These are phyloP conservation scores for Umbelopsis ramanniana DNA, from an alignment of 192 early-diverging fungal species.

Conservation along the genomic window DNA sequence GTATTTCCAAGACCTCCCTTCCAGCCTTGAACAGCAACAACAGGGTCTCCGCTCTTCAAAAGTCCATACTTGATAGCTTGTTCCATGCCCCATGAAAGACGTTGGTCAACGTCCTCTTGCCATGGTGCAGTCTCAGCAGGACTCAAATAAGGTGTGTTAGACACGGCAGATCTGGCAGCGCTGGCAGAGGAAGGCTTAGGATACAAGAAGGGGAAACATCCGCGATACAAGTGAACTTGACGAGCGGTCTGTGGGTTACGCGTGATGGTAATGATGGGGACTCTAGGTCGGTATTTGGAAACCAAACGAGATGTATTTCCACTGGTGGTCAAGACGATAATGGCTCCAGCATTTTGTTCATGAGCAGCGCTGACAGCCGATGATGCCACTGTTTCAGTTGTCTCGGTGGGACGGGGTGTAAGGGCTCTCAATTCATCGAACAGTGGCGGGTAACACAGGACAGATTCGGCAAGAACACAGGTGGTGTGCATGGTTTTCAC, in stretches of 20 bases:
- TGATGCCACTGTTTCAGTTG: conserved; percentile 91
- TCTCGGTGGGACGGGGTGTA: conserved; percentile 74
- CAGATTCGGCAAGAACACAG: conserved; percentile 89
- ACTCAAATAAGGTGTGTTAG: conserved; percentile 33
- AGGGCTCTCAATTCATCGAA: conserved; percentile 88
- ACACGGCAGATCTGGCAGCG: not conserved
- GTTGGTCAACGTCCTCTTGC: conserved; percentile 84
- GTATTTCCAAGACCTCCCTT: conserved; percentile 79
- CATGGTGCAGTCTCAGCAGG: conserved; percentile 60
- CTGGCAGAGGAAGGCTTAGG: conserved; percentile 39
- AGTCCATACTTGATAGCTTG: conserved; percentile 68
- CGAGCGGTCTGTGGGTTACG: conserved; percentile 74
- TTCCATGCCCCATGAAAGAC: conserved; percentile 77
- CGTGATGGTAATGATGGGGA: conserved; percentile 93
- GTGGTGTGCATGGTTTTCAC: conserved; percentile 96
- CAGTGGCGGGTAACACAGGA: conserved; percentile 92
- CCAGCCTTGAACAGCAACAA: conserved; percentile 83
- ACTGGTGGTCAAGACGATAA: conserved; percentile 89
- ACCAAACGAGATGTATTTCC: conserved; percentile 89
- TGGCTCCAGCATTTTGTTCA: conserved; percentile 84
- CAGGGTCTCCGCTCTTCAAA: conserved; percentile 64
- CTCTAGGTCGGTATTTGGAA: conserved; percentile 92
- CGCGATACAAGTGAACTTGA: conserved; percentile 77
- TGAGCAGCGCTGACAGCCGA: conserved; percentile 85
- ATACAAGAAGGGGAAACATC: conserved; percentile 83